Conservation (phyloP, 345 rosid genomes). For the Melaleuca quinquenervia region DNA sequence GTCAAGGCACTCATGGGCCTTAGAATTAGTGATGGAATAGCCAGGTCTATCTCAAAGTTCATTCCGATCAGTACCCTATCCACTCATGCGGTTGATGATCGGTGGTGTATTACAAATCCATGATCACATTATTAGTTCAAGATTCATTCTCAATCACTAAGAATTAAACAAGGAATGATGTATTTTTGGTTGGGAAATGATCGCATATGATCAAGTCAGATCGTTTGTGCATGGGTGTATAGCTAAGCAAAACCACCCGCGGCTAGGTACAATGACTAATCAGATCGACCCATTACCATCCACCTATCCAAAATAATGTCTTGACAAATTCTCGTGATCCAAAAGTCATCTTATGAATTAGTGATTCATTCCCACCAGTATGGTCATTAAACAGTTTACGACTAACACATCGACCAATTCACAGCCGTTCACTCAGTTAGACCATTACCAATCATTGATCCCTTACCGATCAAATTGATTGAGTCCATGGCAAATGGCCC, state of each 20-base stretch:
- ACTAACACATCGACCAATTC: neutral
- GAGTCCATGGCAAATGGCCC: neutral
- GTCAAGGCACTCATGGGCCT: no score
- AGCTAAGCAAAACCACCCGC: accelerated
- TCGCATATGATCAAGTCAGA: neutral
- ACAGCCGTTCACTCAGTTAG: accelerated
- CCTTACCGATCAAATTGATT: neutral
- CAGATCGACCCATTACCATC: neutral
- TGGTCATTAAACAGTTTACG: no score
- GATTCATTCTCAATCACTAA: no score
- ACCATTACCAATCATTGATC: neutral
- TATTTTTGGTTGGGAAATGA: neutral
- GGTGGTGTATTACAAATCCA: no score
- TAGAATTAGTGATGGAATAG: no score
- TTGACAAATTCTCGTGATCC: neutral
- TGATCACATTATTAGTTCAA: no score
- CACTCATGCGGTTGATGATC: no score
- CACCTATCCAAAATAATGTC: no score
- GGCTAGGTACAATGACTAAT: accelerated
- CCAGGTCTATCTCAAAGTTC: no score
- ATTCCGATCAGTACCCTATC: no score
- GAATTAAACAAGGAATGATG: neutral
- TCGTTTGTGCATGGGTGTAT: accelerated
- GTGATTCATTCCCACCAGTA: neutral
- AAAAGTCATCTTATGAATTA: neutral